A percentile compares a stretch with the other conserved stretches of the same genome.
phyloP scores from a whole-genome alignment of 164 flowering plant species.

The Berberis vulgaris region DNA sequence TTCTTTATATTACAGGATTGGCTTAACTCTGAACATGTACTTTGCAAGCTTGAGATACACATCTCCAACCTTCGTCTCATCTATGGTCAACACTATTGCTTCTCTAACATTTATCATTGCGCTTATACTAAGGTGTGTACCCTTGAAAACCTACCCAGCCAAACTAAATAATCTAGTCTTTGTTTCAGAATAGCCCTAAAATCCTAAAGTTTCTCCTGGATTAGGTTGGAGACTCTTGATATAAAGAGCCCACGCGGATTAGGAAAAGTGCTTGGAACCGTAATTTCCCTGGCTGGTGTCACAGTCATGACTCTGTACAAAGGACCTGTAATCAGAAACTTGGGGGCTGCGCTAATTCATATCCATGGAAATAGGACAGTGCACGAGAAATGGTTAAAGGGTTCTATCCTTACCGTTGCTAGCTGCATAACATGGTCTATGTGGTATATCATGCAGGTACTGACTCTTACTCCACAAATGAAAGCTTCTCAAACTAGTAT shows the following conservation, averaged over 20 bases:
- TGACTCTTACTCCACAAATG: neutral
- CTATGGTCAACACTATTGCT: constrained; percentile 57
- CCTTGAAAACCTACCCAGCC: neutral
- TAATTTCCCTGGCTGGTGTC: constrained; percentile 67
- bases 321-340: constrained; percentile 39
- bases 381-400: constrained; percentile 70
- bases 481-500: too few relatives aligned
- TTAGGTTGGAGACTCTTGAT: constrained; percentile 54
- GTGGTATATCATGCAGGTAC: constrained; percentile 83
- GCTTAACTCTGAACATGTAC: constrained; percentile 67
- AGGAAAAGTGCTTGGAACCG: constrained; percentile 64
- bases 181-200: too few relatives aligned
- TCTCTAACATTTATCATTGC: constrained; percentile 68
- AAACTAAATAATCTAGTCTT: too few relatives aligned
- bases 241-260: constrained; percentile 38
- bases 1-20: constrained; percentile 37
- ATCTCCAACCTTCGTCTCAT: constrained; percentile 62
- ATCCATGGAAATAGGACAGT: constrained; percentile 23
- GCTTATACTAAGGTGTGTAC: constrained; percentile 44
- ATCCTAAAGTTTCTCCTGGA: neutral
- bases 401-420: constrained; percentile 52
- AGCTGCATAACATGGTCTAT: constrained; percentile 82
- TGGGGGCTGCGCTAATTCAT: constrained; percentile 39
- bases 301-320: constrained; percentile 71
- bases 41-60: constrained; percentile 75